Evolutionary conservation across 306 rosid genomes (phyloP).

Genomic region (Spatholobus suberectus): DNA sequence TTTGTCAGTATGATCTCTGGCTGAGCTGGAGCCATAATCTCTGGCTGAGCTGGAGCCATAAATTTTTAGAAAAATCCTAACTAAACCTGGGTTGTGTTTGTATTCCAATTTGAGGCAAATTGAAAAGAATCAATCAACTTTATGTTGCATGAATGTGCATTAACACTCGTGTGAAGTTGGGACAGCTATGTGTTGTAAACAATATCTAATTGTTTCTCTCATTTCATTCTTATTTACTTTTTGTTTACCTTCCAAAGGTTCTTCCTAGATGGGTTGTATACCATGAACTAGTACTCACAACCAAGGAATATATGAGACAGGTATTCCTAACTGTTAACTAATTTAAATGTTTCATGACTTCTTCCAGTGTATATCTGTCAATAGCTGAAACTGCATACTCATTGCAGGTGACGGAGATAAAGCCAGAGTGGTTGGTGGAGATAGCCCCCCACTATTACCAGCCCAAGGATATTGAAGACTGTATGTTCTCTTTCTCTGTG

Average conservation of each 20-base stretch:
- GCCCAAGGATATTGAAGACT: constrained; percentile 91
- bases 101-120: no score
- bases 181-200: constrained; percentile 10
- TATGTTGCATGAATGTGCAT: constrained; percentile 3
- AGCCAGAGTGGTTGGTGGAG: constrained; percentile 95
- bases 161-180: neutral
- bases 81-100: no score
- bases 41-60: no score
- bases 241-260: constrained; percentile 54
- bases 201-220: neutral
- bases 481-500: constrained; percentile 61
- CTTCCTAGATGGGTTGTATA: constrained; percentile 95
- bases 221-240: neutral
- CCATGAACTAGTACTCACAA: constrained; percentile 91
- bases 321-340: constrained; percentile 43
- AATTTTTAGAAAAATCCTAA: no score
- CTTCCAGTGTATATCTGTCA: constrained; percentile 18
- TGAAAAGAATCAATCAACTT: neutral
- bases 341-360: constrained; percentile 1
- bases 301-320: constrained; percentile 98
- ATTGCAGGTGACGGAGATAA: constrained; percentile 78
- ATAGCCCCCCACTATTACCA: constrained; percentile 97
- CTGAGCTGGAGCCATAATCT: no score
- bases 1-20: no score
- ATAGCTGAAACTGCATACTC: constrained; percentile 40